Evolutionary conservation across 768 basidiomycete species (phyloP), one percentile per base, ranked within the genome.

Genomic region (Auricularia sp.): DNA sequence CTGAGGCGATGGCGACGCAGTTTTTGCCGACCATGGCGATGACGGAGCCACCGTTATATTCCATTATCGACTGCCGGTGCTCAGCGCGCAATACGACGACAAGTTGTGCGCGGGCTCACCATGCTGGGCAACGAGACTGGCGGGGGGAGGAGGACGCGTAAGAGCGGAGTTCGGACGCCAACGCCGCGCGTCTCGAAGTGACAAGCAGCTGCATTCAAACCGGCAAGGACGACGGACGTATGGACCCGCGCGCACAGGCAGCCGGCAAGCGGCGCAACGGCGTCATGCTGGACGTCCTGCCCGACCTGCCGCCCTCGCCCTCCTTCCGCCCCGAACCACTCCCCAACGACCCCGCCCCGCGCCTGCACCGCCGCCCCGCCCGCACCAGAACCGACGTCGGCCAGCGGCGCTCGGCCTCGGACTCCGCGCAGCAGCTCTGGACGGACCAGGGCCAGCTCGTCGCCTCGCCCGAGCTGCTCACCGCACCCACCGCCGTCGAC

Each of bases 1-100:
- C 97, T 63, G 90, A 93, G 34, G 96, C 97, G 77, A 98, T 98
- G 62, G 97, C 97, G 61, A 99, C 97, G 75, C 97, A 99, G 70
- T 93, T 90, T 78, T 98, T 98, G 67, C 97, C 97, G 66, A 90
- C 89, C 97, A 99, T 99, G 80, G 97, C 97, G 77, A 99, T 83
- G 71, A 96, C 92, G 78, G 95, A 97, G 78, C 97, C 97, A 80
- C 95, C 95, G 82, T 97, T 98, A 67, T 87, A 81, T 77, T 92
- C 83, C 90, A 96, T 90, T 70, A 90, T 86, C 72, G 91, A 93
- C 91, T 93, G 43, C 18, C 14, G 6, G 29, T 29, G 29, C 29
- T 29, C 29, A 29, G 29, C 18, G 21, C 21, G 21, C 21, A 51
- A 12, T 10, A 16, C 11, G 10, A 18, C 47, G 21, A 10, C 5